These are phyloP conservation scores for Leishmania tarentolae DNA, from an alignment of 208 protist species.

Conservation along the genomic window DNA sequence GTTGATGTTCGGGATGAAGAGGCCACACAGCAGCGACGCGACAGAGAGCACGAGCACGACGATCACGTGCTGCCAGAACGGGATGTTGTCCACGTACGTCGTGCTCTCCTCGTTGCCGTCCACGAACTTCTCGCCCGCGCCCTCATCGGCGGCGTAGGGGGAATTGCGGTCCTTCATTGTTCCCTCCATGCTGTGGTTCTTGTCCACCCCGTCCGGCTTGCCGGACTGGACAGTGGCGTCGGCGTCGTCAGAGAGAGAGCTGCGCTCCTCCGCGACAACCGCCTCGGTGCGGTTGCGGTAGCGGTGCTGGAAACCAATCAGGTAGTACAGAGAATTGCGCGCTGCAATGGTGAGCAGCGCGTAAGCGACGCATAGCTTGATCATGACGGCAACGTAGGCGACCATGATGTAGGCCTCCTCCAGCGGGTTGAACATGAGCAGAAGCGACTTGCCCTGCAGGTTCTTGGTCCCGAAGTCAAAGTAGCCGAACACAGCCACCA, in stretches of 20 bases:
- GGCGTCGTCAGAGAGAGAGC: not conserved
- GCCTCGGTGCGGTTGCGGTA: slow-evolving; percentile 28
- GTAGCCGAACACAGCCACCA: slow-evolving; percentile 62
- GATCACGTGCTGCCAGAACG: slow-evolving; percentile 41
- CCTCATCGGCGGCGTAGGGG: not conserved
- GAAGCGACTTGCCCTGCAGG: slow-evolving; percentile 46
- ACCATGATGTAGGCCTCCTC: slow-evolving; percentile 44
- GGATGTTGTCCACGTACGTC: slow-evolving; percentile 53
- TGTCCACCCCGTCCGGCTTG: not conserved
- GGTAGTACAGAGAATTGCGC: slow-evolving; percentile 64
- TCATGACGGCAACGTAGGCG: slow-evolving; percentile 51
- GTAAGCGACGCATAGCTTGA: slow-evolving; percentile 68
- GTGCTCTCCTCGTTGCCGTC: slow-evolving; percentile 21
- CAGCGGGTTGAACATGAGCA: slow-evolving; percentile 59
- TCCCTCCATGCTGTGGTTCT: not conserved
- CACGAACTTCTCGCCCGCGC: not conserved
- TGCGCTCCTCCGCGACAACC: not conserved
- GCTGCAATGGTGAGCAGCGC: slow-evolving; percentile 40
- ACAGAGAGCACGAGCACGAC: slow-evolving; percentile 32
- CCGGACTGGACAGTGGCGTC: not conserved
- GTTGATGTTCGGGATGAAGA: slow-evolving; percentile 79
- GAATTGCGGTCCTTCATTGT: not conserved
- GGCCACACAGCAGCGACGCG: slow-evolving; percentile 47
- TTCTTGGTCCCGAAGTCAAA: slow-evolving; percentile 59
- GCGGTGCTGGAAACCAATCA: slow-evolving; percentile 43